Base-by-base conservation (phyloP, 257 asterid genomes). In the Marsdenia floribunda region DNA sequence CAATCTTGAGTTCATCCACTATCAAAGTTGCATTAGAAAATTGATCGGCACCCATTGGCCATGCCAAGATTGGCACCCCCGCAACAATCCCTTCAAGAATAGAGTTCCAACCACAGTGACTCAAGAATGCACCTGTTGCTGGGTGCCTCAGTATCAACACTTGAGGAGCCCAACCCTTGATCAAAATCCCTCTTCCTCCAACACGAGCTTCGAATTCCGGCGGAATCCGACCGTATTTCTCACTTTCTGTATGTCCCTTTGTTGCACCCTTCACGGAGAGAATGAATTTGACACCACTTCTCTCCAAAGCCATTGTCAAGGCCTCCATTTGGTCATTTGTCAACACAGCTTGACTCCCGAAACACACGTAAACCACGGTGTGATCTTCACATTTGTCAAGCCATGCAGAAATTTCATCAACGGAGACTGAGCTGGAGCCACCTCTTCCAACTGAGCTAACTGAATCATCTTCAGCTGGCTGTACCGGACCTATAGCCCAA, bases 21-120 rank as follows among this genome's bases (percentile, higher is more conserved):
- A 93, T 35, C 74, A 90, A 46, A 9, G 87, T 86, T 0, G 98
- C 89, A 21, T 93, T 80, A 16, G 80, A 3, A 38, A 67, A 93
- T 49, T 93, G 96, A 40, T 93, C 98, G 0, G 97, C 98, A 0
- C 88, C 81, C 98, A 92, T 92, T 0, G 98, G 94, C 98, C 98
- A 92, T 0, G 93, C 81, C 64, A 90, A 72, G 92, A 90, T 81
- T 1, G 94, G 91, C 71, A 89, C 88, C 3, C 97, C 91, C 0
- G 89, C 89, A 0, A 75, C 26, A 0, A 93, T 73, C 1, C 87
- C 84, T 46, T 93, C 98, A 0, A 90, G 61, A 0, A 77, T 73
- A 0, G 98, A 90, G 8, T 92, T 92, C 98, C 96, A 90, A 3
- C 98, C 97, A 8, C 96, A 88, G 5, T 92, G 98, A 3, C 90